These are phyloP conservation scores for Melanopsichium pennsylvanicum DNA, from an alignment of 1,284 basidiomycete genomes.

Conservation along the genomic window DNA sequence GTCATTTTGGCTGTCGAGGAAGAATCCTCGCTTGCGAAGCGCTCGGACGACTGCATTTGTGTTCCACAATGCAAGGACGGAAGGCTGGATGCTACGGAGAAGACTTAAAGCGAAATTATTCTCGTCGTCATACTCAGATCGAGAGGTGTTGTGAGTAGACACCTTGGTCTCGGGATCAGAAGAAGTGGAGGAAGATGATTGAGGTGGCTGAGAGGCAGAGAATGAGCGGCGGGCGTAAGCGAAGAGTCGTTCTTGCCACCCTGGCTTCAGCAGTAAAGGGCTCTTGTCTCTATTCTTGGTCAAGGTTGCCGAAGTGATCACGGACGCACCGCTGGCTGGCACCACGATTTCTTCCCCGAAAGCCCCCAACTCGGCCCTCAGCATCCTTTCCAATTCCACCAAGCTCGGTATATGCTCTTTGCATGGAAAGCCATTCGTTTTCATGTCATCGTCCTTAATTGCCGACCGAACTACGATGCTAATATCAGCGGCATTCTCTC, in stretches of 20 bases:
- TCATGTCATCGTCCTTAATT: too few relatives aligned
- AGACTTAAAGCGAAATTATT: background rate
- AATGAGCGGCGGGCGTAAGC: slow-evolving; percentile 22
- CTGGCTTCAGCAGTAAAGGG: slow-evolving; percentile 24
- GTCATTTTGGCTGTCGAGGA: slow-evolving; percentile 17
- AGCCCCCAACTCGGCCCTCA: slow-evolving; percentile 22
- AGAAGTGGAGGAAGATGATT: background rate
- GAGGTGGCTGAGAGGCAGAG: background rate
- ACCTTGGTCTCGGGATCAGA: too few relatives aligned
- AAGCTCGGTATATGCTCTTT: slow-evolving; percentile 1
- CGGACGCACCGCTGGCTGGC: too few relatives aligned
- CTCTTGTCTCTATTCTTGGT: slow-evolving; percentile 6
- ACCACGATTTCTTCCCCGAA: slow-evolving; percentile 23
- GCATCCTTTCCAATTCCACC: slow-evolving; percentile 5
- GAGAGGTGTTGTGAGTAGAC: too few relatives aligned
- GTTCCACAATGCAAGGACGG: slow-evolving; percentile 15
- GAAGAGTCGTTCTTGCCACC: slow-evolving; percentile 43
- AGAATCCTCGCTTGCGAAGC: slow-evolving; percentile 17
- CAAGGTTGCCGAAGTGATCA: too few relatives aligned
- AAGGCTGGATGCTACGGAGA: slow-evolving; percentile 2
- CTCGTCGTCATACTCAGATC: slow-evolving; percentile 1
- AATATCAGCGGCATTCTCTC: background rate
- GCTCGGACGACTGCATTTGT: slow-evolving; percentile 9
- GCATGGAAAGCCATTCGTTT: slow-evolving; percentile 9
- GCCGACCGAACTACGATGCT: too few relatives aligned